Base-by-base conservation (phyloP, 1,284 basidiomycete genomes). In the Ceratobasidium sp. region DNA sequence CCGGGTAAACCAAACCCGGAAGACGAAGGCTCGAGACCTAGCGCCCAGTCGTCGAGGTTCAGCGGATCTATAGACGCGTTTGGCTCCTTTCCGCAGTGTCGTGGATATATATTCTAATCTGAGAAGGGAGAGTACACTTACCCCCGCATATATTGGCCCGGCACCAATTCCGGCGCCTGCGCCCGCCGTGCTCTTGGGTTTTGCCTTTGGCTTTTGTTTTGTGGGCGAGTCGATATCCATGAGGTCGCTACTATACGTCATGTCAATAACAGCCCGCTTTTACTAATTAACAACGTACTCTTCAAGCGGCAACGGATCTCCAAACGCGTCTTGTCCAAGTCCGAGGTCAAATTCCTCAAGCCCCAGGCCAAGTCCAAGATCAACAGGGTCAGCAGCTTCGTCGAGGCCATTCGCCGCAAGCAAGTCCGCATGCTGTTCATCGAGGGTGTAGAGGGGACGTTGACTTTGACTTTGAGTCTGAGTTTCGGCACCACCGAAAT, bases 381-480 rank as follows among this genome's bases (percentile, higher is more conserved):
- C 78, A 15, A 76, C 49, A 15, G 52, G 43, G 7, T 86, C 86
- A 15, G 84, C 81, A 0, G 80, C 84, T 76, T 90, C 86, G 17
- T 17, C 56, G 25, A 37, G 32, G 13, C 15, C 34, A 37, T 61
- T 19, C 8, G 8, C 57, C 11, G 40, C 57, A 37, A 89, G 84
- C 68, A 88, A 86, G 78, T 91, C 90, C 46, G 88, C 84, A 78
- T 92, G 89, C 77, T 90, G 87, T 81, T 94, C 92, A 37, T 89
- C 85, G 29, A 95, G 86, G 22, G 89, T 93, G 82, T 92, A 88
- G 70, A 85, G 51, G 77, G 79, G 76, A 83, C 86, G 80, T 84
- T 86, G 66, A 71, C 80, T 78, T 82, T 83, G 2, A 76, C 37
- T 75, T 82, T 85, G 82, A 80, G 82, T 22, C 81, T 74, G 61